Conservation (phyloP, 176 grass and related monocot genomes). For the Bromus sterilis region DNA sequence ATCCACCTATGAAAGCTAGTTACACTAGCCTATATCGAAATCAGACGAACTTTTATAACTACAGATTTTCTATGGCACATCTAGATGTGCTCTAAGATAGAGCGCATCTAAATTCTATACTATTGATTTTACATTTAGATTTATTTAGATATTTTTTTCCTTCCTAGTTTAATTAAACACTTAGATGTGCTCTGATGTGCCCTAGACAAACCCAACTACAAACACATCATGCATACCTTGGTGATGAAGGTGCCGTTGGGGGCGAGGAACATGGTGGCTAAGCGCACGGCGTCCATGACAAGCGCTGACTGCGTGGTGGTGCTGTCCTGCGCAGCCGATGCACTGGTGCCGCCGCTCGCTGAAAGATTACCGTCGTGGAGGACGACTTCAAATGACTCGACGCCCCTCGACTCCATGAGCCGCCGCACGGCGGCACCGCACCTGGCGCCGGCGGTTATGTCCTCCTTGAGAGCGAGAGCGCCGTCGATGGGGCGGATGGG, state of each 20-base stretch:
- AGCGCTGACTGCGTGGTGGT: slow-evolving; percentile 59
- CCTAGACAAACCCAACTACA: background rate
- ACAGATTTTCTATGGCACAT: too few species aligned
- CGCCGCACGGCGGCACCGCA: slow-evolving; percentile 60
- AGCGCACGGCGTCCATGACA: slow-evolving; percentile 55
- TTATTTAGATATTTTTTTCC: too few species aligned
- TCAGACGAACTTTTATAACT: too few species aligned
- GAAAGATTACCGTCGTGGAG: slow-evolving; percentile 72
- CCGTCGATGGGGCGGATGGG: slow-evolving; percentile 80
- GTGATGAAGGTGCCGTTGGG: slow-evolving; percentile 76
- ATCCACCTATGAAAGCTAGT: too few species aligned
- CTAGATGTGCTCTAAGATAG: too few species aligned
- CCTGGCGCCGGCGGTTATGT: slow-evolving; percentile 65
- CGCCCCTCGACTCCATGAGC: slow-evolving; percentile 52
- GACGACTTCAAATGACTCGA: slow-evolving; percentile 59
- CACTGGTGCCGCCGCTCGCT: slow-evolving; percentile 63
- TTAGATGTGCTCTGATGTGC: too few species aligned
- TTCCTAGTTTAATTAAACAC: too few species aligned
- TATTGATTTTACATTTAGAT: too few species aligned
- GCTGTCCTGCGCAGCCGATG: slow-evolving; percentile 42
- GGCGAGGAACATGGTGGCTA: slow-evolving; percentile 68
- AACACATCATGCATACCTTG: slow-evolving; percentile 34
- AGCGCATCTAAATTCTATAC: too few species aligned
- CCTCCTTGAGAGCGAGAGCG: slow-evolving; percentile 57
- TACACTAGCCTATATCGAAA: too few species aligned